Evolutionary conservation across 2,329 filamentous ascomycete species (phyloP), one percentile per base, ranked within the genome.

Genomic region (Phialophora tarda): DNA sequence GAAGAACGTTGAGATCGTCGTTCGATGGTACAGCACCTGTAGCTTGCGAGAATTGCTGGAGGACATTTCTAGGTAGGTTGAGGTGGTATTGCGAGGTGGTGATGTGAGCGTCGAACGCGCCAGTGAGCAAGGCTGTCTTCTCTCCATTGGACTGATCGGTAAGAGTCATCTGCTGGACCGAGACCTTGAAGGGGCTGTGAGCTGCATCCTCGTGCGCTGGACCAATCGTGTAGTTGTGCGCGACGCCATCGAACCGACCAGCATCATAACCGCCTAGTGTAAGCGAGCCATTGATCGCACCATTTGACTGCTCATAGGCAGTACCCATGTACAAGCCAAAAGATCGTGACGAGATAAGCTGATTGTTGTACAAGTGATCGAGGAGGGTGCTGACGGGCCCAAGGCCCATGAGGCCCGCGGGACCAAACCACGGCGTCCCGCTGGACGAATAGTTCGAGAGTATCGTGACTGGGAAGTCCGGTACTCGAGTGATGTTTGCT

Each of bases 191-290:
- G 1, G 78, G 75, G 41, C 78, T 78, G 38, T 64, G 12, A 4
- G 38, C 28, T 14, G 59, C 44, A 7, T 72, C 53, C 28, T 75
- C 75, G 76, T 78, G 69, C 51, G 71, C 77, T 76, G 57, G 72
- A 28, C 50, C 55, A 47, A 69, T 59, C 6, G 66, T 54, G 38
- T 64, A 72, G 32, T 69, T 74, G 66, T 78, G 73, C 1, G 77
- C 73, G 0, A 68, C 69, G 34, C 77, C 78, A 1, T 73, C 75
- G 66, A 81, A 80, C 23, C 80, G 77, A 26, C 78, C 78, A 12
- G 78, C 77, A 68, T 82, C 80, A 66, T 78, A 81, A 24, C 80
- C 80, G n/a, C 80, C 80, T 44, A 81, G 78, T 2, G 76, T 76
- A 44, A 80, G 78, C 65, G 77, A 79, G 28, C 80, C 80, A 61